Evolutionary conservation across 495 filamentous ascomycete species (phyloP), one percentile per base, ranked within the genome.

Genomic region (Penicillium atrosanguineum): DNA sequence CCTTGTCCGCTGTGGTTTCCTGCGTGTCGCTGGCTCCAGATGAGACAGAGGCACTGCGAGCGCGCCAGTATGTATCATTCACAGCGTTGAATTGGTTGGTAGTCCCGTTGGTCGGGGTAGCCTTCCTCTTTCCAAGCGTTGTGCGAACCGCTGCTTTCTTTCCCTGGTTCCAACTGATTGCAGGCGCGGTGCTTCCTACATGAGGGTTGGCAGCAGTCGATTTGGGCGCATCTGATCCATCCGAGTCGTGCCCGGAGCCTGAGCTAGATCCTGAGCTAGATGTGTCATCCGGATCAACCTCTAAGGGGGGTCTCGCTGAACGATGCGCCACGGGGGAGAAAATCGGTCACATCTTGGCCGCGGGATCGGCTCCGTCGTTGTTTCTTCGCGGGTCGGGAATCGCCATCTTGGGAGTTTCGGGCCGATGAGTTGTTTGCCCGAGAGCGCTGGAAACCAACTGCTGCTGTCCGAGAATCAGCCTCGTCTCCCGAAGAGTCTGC

Each of bases 131-230:
- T 9, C 70, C 57, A 15, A 75, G 57, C 1, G 69, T 64, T 15
- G 71, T 77, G 15, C 73, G 61, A 23, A 75, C 68, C 1, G 68
- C 61, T 29, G 55, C 60, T 44, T 69, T 72, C 31, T 54, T 69
- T 12, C 63, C 67, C 43, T 71, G 67, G 45, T 77, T 77, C 74
- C 74, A 77, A 48, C 68, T 77, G 18, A 68, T 61, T 0, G 65
- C 65, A 7, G 67, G 64, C 39, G 67, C 64, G 8, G 66, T 69
- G 40, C 40, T 65, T 36, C 60, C 63, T 3, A 48, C 60, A 37
- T 68, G 61, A 31, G 59, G 61, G 46, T 67, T 68, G 40, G 39
- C 53, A 18, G 42, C 16, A 18, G 26, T 15, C 14, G 42, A 19
- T 18, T 21, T 48, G 44, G 23, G 36, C 41, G 40, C 20, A 9